These are phyloP conservation scores for Grosmannia serpens DNA, from an alignment of 2,329 filamentous ascomycete genomes.

Conservation along the genomic window DNA sequence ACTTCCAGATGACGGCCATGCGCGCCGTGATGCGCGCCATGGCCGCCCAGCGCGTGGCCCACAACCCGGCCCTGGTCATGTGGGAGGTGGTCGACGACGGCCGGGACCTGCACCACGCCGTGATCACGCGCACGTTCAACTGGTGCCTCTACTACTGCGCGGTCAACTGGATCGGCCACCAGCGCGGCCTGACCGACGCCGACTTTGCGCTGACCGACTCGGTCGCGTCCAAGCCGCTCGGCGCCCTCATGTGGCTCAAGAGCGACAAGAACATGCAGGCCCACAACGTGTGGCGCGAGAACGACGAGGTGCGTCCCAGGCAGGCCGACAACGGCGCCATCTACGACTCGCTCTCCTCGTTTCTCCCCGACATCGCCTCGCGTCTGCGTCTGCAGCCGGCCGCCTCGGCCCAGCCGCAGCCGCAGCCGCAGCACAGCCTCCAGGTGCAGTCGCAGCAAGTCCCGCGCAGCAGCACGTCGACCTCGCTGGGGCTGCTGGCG, in stretches of 20 bases:
- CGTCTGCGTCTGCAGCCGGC: not conserved
- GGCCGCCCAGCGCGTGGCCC: conserved; percentile 15
- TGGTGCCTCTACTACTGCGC: conserved; percentile 18
- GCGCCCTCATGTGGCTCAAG: conserved; percentile 20
- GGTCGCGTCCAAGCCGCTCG: conserved; percentile 13
- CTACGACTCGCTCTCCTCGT: not conserved
- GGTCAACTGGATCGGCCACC: conserved; percentile 16
- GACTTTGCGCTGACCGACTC: conserved; percentile 5
- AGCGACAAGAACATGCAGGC: conserved; percentile 15
- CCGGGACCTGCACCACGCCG: conserved; percentile 11
- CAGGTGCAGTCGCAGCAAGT: not conserved
- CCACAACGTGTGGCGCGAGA: conserved; percentile 16
- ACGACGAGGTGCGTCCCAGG: conserved; percentile 10
- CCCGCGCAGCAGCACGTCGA: not conserved
- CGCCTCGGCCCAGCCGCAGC: not conserved
- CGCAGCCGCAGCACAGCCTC: not conserved
- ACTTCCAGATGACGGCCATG: conserved; percentile 15
- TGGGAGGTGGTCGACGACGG: conserved; percentile 18
- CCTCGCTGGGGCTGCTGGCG: not conserved
- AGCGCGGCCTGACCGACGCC: conserved; percentile 11
- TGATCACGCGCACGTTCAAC: conserved; percentile 16
- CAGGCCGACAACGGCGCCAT: not conserved
- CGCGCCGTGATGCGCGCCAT: conserved; percentile 18
- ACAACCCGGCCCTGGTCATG: conserved; percentile 14
- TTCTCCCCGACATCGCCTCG: not conserved